These are phyloP conservation scores for Boletus rubescentipes DNA, from an alignment of 768 basidiomycete species.

Conservation along the genomic window DNA sequence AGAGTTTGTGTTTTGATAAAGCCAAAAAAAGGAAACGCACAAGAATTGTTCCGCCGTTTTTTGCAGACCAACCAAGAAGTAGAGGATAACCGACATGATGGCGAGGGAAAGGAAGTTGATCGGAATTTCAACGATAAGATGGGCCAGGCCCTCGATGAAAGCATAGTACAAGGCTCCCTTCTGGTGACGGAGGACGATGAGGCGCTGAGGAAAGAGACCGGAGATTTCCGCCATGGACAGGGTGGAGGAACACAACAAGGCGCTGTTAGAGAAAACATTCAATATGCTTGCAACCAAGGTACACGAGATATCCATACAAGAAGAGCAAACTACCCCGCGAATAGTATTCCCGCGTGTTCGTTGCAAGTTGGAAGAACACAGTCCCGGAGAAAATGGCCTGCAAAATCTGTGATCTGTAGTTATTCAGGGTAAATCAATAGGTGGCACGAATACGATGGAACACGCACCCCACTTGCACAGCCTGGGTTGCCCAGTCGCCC, in stretches of 20 bases:
- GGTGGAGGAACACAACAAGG: slow-evolving; percentile 52
- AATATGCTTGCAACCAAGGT: background rate
- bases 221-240: slow-evolving; percentile 55
- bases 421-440: background rate
- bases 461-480: slow-evolving; percentile 36
- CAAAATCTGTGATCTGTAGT: slow-evolving; percentile 36
- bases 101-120: slow-evolving; percentile 31
- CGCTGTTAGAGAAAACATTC: slow-evolving; percentile 34
- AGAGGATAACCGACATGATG: slow-evolving; percentile 12
- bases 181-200: slow-evolving; percentile 42
- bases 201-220: slow-evolving; percentile 43
- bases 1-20: slow-evolving; percentile 12
- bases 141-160: slow-evolving; percentile 44
- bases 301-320: slow-evolving; percentile 46
- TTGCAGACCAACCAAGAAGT: slow-evolving; percentile 24
- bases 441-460: slow-evolving; percentile 16
- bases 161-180: slow-evolving; percentile 49
- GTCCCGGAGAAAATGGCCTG: slow-evolving; percentile 28
- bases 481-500: slow-evolving; percentile 38
- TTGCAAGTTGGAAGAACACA: slow-evolving; percentile 41
- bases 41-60: slow-evolving; percentile 16
- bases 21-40: slow-evolving; percentile 4
- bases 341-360: slow-evolving; percentile 31
- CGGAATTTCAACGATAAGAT: slow-evolving; percentile 46
- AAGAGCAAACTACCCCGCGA: slow-evolving; percentile 76